phyloP scores from a whole-genome alignment of 306 rosid genomes.

The Lathyrus aphaca region DNA sequence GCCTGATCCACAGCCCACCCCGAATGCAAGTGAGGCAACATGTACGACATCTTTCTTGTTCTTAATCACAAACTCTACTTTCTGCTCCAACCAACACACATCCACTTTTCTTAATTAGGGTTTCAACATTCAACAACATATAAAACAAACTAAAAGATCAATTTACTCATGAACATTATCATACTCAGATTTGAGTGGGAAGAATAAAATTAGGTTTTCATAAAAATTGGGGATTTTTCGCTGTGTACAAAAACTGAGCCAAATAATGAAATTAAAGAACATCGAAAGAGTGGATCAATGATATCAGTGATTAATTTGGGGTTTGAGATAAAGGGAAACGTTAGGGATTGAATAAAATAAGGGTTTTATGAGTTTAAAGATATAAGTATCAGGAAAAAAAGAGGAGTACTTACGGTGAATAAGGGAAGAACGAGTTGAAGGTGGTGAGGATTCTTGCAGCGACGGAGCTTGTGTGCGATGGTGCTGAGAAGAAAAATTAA shows the following conservation, averaged over 20 bases:
- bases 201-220: neutral
- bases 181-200: too few species aligned
- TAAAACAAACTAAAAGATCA: neutral
- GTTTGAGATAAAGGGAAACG: neutral
- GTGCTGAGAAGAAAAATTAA: neutral
- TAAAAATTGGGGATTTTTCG: neutral
- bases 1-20: constrained; percentile 96
- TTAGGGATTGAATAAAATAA: neutral
- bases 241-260: neutral
- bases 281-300: neutral
- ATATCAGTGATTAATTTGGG: neutral
- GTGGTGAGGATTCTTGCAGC: neutral
- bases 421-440: neutral
- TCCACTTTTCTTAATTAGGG: neutral
- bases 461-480: neutral
- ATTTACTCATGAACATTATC: too few species aligned
- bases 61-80: neutral
- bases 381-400: neutral
- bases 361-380: neutral
- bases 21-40: constrained; percentile 83
- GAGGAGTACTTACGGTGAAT: neutral
- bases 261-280: neutral
- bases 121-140: neutral
- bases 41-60: constrained; percentile 63
- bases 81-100: constrained; percentile 11